Conservation (phyloP, 1,284 basidiomycete species). For the Leccinum angustisporum region DNA sequence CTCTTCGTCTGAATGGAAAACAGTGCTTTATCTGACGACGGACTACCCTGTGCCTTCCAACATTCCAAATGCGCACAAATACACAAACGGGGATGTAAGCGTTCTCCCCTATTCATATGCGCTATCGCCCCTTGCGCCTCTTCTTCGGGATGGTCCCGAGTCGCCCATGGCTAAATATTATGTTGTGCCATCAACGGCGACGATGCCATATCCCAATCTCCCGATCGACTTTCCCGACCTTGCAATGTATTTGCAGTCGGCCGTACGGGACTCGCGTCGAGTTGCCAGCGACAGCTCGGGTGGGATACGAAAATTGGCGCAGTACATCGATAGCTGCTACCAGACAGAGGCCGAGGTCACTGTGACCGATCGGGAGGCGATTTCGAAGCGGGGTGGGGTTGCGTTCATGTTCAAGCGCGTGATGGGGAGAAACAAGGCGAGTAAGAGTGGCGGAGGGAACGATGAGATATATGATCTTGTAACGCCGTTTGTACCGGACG, state of each 20-base stretch:
- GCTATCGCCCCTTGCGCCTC: slow-evolving; percentile 54
- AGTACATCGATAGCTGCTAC: slow-evolving; percentile 52
- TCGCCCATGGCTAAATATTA: slow-evolving; percentile 64
- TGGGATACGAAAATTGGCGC: slow-evolving; percentile 61
- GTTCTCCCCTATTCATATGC: slow-evolving; percentile 70
- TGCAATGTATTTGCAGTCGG: slow-evolving; percentile 70
- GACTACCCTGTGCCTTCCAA: slow-evolving; percentile 59
- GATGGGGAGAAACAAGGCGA: slow-evolving; percentile 52
- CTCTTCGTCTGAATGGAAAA: slow-evolving; percentile 62
- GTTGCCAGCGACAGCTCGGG: slow-evolving; percentile 56
- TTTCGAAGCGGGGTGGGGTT: slow-evolving; percentile 39
- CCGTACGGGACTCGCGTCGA: slow-evolving; percentile 63
- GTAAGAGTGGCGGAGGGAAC: slow-evolving; percentile 52
- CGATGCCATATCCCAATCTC: slow-evolving; percentile 62
- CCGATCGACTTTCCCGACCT: slow-evolving; percentile 74
- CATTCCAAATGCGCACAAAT: slow-evolving; percentile 45
- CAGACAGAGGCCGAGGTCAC: slow-evolving; percentile 42
- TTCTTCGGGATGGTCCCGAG: slow-evolving; percentile 63
- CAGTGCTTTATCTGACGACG: slow-evolving; percentile 71
- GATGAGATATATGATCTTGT: slow-evolving; percentile 77
- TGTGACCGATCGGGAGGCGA: slow-evolving; percentile 36
- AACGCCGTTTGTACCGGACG: slow-evolving; percentile 73
- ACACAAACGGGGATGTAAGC: slow-evolving; percentile 57
- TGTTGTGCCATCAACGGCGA: slow-evolving; percentile 59
- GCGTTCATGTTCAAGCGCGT: slow-evolving; percentile 59